phyloP scores from a whole-genome alignment of 495 filamentous ascomycete genomes.

The Aspergillus sclerotioniger region DNA sequence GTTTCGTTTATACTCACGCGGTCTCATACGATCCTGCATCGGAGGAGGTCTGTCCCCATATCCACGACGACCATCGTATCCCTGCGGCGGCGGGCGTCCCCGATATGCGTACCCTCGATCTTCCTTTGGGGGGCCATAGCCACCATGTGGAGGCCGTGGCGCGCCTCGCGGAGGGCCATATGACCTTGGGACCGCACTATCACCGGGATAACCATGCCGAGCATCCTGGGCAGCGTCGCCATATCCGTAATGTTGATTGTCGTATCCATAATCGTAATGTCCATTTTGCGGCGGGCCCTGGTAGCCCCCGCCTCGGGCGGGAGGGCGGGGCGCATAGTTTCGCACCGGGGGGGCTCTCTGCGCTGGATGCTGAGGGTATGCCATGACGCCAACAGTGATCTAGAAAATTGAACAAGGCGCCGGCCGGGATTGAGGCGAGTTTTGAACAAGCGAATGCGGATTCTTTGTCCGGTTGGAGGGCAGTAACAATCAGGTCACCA shows the following conservation, averaged over 20 bases:
- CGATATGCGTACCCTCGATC: slow-evolving; percentile 51
- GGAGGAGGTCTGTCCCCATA: slow-evolving; percentile 26
- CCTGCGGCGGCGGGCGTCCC: slow-evolving; percentile 33
- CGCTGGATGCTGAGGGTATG: slow-evolving; percentile 29
- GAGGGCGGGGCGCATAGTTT: slow-evolving; percentile 46
- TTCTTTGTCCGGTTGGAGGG: slow-evolving; percentile 3
- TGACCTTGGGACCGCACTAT: slow-evolving; percentile 45
- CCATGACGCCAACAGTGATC: slow-evolving; percentile 23
- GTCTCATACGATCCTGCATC: slow-evolving; percentile 28
- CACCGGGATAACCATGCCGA: slow-evolving; percentile 52
- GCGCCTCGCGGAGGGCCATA: slow-evolving; percentile 41
- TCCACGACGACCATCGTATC: slow-evolving; percentile 29
- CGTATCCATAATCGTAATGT: slow-evolving; percentile 48
- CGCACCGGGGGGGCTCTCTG: slow-evolving; percentile 50
- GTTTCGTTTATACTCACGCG: slow-evolving; percentile 30
- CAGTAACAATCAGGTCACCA: not conserved
- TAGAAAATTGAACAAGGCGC: not conserved
- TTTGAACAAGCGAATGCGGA: not conserved
- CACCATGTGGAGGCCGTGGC: slow-evolving; percentile 30
- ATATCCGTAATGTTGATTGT: slow-evolving; percentile 35
- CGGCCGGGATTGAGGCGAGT: not conserved
- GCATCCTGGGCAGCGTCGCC: slow-evolving; percentile 45
- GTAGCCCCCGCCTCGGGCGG: slow-evolving; percentile 15
- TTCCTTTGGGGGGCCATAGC: slow-evolving; percentile 32
- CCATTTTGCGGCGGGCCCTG: slow-evolving; percentile 46